Conservation (phyloP, 2,329 filamentous ascomycete genomes). For the Stagonosporopsis cucurbitacearum region DNA sequence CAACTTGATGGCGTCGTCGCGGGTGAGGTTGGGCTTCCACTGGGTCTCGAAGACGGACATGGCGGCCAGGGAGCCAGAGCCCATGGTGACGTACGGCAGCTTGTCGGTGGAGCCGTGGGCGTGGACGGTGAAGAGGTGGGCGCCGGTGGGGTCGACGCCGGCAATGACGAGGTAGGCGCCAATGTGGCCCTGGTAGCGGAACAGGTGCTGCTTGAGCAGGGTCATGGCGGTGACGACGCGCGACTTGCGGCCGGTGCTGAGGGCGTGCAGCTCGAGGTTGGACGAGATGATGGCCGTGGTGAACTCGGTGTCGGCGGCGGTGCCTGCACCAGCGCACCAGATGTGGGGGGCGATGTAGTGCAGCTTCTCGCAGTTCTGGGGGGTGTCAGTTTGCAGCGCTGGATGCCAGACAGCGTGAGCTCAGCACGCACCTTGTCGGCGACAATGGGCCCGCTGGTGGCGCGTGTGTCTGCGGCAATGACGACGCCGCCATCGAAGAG, state of each 20-base stretch:
- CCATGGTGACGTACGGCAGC: conserved; percentile 99
- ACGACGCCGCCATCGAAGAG: conserved; percentile 97
- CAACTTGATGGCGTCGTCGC: conserved; percentile 82
- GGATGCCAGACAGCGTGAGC: too few species aligned
- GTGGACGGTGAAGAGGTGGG: conserved; percentile 96
- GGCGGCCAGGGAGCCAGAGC: conserved; percentile 90
- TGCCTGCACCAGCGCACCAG: conserved; percentile 98
- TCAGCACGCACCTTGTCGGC: conserved; percentile 80
- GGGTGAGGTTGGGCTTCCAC: conserved; percentile 81
- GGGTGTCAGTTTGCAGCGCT: neutral
- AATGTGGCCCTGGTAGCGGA: conserved; percentile 97
- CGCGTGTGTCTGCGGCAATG: conserved; percentile 97
- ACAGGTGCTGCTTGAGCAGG: conserved; percentile 98
- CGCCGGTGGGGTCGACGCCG: conserved; percentile 93
- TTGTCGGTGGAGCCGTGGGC: conserved; percentile 98
- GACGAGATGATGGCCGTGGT: conserved; percentile 98
- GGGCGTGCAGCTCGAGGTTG: conserved; percentile 94
- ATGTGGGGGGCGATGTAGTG: conserved; percentile 99
- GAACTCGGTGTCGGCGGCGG: conserved; percentile 98
- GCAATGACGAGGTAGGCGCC: conserved; percentile 97
- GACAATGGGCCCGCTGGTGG: conserved; percentile 95
- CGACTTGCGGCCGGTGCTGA: conserved; percentile 94
- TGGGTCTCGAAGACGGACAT: conserved; percentile 98
- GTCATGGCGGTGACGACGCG: conserved; percentile 99
- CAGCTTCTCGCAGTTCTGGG: conserved; percentile 96